These are phyloP conservation scores for Thuidium tamariscinum DNA, from an alignment of 225 moss, liverwort and hornwort species.

Conservation along the genomic window DNA sequence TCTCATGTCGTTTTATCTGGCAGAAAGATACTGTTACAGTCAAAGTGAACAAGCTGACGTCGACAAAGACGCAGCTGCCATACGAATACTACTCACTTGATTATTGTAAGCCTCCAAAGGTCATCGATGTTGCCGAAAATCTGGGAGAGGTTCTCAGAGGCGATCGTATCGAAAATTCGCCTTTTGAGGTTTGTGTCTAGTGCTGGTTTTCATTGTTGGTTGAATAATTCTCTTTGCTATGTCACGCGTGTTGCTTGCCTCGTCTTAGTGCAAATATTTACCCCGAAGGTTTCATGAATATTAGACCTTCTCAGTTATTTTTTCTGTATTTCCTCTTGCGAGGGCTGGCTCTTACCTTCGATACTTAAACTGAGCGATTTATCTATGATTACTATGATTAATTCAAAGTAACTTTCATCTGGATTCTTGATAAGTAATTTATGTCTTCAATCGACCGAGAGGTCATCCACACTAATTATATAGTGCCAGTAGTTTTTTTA, in stretches of 20 bases:
- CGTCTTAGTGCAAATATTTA: not conserved
- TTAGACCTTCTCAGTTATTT: not conserved
- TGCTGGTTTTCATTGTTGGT: not conserved
- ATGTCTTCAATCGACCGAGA: not conserved
- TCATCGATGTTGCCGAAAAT: constrained; percentile 70
- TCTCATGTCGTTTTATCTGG: not conserved
- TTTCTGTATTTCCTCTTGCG: not conserved
- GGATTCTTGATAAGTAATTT: not conserved
- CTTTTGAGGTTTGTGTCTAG: constrained; percentile 33
- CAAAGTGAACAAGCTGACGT: constrained; percentile 96
- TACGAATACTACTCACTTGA: constrained; percentile 90
- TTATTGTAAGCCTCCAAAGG: constrained; percentile 53
- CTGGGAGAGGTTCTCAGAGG: constrained; percentile 93
- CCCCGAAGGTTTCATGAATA: not conserved
- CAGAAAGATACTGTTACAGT: constrained; percentile 50
- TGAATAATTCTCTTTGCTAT: not conserved
- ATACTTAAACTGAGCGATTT: not conserved
- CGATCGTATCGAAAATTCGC: constrained; percentile 94
- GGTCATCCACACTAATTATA: not conserved
- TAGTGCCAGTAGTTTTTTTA: not conserved
- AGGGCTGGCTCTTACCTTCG: not conserved
- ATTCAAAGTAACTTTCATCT: not conserved
- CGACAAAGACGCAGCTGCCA: constrained; percentile 79
- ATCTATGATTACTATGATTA: not conserved
- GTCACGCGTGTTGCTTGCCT: not conserved